A percentile compares a stretch with the other conserved stretches of the same genome.
Evolutionary conservation across 805 yeast genomes (phyloP).

Genomic region (Wickerhamiella slavikovae): DNA sequence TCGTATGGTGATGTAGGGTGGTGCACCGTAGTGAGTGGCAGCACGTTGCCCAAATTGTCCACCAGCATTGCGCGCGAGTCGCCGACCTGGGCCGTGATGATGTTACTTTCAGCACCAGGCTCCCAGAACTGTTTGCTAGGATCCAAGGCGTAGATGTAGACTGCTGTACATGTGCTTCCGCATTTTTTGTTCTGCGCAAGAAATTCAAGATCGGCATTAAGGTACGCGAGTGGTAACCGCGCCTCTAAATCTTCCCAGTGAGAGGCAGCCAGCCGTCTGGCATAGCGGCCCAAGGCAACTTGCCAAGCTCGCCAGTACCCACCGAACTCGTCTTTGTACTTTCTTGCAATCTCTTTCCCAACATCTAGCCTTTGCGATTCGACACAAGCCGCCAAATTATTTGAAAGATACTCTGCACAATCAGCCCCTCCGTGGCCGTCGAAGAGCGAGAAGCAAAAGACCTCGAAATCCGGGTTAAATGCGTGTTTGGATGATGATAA

Average conservation of each 20-base stretch:
- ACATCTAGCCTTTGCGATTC: constrained; percentile 24
- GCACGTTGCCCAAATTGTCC: constrained; percentile 63
- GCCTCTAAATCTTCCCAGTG: constrained; percentile 34
- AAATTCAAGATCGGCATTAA: constrained; percentile 45
- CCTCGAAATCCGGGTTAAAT: constrained; percentile 18
- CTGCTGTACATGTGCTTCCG: constrained; percentile 62
- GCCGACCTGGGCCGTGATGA: constrained; percentile 78
- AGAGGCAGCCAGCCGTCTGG: constrained; percentile 11
- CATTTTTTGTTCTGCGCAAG: constrained; percentile 6
- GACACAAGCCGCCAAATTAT: constrained; percentile 31
- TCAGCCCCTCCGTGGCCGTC: constrained; percentile 92
- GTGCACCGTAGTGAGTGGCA: constrained; percentile 57
- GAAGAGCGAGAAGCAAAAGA: constrained; percentile 55
- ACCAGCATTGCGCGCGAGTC: constrained; percentile 79
- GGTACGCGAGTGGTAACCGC: constrained; percentile 41
- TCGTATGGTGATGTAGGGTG: constrained; percentile 77
- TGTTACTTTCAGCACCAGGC: constrained; percentile 39
- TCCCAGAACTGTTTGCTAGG: constrained; percentile 29
- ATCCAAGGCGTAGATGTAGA: constrained; percentile 30
- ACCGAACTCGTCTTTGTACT: constrained; percentile 41
- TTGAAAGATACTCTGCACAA: constrained; percentile 40
- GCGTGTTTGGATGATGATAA: too few relatives aligned
- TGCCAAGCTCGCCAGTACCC: constrained; percentile 76
- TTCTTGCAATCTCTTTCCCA: constrained; percentile 26
- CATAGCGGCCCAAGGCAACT: constrained; percentile 21